Base-by-base conservation (phyloP, 1,139 yeast genomes). In the Blastobotrys indianensis region DNA sequence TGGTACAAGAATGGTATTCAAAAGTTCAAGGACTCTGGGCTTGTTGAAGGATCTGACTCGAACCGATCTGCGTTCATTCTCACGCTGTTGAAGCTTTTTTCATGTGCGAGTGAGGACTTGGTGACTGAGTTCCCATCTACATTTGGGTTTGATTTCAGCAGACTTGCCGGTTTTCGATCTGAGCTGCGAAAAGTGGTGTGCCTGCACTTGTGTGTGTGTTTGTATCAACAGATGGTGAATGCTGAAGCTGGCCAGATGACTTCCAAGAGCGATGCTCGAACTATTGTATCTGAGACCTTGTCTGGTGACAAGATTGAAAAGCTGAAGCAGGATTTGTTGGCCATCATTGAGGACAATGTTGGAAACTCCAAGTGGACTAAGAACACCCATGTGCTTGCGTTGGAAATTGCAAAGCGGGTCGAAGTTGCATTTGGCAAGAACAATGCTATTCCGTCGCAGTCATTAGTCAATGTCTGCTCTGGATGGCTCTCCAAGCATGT, bases 301-400 rank as follows among this genome's bases (percentile, higher is more conserved):
- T 13, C 43, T 39, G 45, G 44, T 42, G 45, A 15, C 42, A 32
- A 8, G 45, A 25, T 67, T 54, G 58, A 63, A 38, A 62, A 58
- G 41, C 59, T 76, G 49, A 77, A 76, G 58, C 70, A 63, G 34
- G 94, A 85, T 57, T 77, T 87, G 37, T 68, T 85, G 51, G 85
- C 92, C 28, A 85, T 87, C 46, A 87, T 86, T 17, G 79, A 88
- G 42, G 95, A 86, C 66, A 85, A 83, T 50, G 83, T 81, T 59
- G 95, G 95, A 2, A 85, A 84, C 61, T 79, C 85, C 52, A 85
- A 87, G 68, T 87, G 96, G 95, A 86, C 95, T 1, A 79, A 86
- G 60, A 86, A 87, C 62, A 78, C 86, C 32, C 76, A 80, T 52
- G 73, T 84, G 28, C 77, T 87, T 52, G 77, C 92, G 5, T 73